Conservation (phyloP, 805 yeast species). For the Sugiyamaella qingdaonensis region DNA sequence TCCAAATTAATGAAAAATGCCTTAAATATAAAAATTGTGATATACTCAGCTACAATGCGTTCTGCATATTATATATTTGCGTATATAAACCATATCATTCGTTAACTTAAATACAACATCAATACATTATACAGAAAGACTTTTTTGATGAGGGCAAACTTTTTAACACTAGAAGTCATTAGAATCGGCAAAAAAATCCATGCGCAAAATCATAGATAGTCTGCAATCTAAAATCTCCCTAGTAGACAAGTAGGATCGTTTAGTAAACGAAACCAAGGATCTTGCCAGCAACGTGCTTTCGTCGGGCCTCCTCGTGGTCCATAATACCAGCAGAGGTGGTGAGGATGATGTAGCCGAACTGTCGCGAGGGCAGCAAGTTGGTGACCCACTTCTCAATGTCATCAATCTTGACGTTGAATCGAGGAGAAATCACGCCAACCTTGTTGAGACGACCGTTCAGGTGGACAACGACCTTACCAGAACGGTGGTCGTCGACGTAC, state of each 20-base stretch:
- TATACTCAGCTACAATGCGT: too few relatives aligned
- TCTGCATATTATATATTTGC: background rate
- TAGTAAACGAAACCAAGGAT: conserved; percentile 97
- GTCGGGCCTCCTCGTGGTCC: conserved; percentile 99
- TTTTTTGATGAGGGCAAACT: background rate
- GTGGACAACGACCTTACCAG: conserved; percentile 95
- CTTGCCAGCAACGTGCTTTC: conserved; percentile 99
- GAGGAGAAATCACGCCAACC: conserved; percentile 98
- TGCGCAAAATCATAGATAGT: too few relatives aligned
- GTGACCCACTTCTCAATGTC: conserved; percentile 99
- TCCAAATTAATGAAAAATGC: background rate
- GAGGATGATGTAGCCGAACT: conserved; percentile 95
- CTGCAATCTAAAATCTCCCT: background rate
- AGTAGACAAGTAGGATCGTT: background rate
- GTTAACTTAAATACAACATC: conserved; percentile 5
- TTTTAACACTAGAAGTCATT: too few relatives aligned
- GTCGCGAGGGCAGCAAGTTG: conserved; percentile 98
- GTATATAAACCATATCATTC: conserved; percentile 7
- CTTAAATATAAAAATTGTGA: too few relatives aligned
- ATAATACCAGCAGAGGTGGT: conserved; percentile 99
- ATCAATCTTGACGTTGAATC: conserved; percentile 93
- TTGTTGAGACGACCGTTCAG: conserved; percentile 98
- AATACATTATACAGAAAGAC: conserved; percentile 1
- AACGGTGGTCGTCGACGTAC: conserved; percentile 98
- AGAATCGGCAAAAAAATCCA: too few relatives aligned